phyloP scores from a whole-genome alignment of 164 flowering plant genomes.

The Dillenia turbinata region DNA sequence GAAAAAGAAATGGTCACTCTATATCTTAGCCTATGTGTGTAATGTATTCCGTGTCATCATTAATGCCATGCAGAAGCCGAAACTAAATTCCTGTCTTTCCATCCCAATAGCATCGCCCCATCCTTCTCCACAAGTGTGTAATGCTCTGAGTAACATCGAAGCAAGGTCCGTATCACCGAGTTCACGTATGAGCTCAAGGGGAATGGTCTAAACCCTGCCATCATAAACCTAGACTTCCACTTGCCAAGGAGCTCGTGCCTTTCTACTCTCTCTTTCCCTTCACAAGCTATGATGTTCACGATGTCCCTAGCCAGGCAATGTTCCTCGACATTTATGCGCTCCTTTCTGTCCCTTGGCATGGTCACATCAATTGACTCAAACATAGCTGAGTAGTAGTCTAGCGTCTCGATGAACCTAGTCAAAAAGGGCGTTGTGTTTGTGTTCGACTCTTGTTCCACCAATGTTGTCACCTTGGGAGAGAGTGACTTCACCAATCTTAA shows the following conservation, averaged over 20 bases:
- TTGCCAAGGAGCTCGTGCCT: constrained; percentile 77
- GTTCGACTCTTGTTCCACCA: constrained; percentile 83
- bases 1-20: too few relatives aligned
- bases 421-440: constrained; percentile 75
- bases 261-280: constrained; percentile 71
- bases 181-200: constrained; percentile 64
- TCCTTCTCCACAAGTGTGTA: constrained; percentile 66
- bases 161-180: constrained; percentile 43
- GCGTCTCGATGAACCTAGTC: constrained; percentile 49
- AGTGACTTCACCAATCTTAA: constrained; percentile 64
- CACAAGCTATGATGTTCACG: constrained; percentile 76
- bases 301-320: constrained; percentile 78
- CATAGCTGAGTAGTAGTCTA: constrained; percentile 69
- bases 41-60: background rate
- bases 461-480: constrained; percentile 58
- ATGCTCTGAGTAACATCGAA: constrained; percentile 51
- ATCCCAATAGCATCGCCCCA: constrained; percentile 66
- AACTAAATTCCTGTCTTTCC: constrained; percentile 61
- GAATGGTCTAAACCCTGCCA: constrained; percentile 71
- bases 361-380: constrained; percentile 73
- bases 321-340: constrained; percentile 64
- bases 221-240: constrained; percentile 69
- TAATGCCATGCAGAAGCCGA: constrained; percentile 81
- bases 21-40: too few relatives aligned
- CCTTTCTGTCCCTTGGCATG: constrained; percentile 46